Percentiles rank a stretch among this genome's conserved stretches.
Conservation (phyloP, 495 filamentous ascomycete genomes). For the Penicillium parvum region DNA sequence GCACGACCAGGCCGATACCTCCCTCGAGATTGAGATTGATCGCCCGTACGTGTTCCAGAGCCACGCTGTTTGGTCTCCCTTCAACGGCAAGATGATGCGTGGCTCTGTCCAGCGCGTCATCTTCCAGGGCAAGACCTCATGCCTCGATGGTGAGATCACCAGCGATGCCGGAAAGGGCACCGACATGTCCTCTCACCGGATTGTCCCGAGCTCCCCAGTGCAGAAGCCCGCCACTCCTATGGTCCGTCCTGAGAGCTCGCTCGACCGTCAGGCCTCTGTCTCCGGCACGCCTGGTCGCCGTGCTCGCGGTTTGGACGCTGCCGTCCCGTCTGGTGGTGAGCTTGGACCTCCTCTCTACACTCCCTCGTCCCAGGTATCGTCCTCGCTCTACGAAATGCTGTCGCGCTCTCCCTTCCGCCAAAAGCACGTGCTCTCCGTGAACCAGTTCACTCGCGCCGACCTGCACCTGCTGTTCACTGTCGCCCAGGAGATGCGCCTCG, state of each 20-base stretch:
- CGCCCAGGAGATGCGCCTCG: slow-evolving; percentile 92
- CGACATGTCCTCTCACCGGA: slow-evolving; percentile 72
- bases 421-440: slow-evolving; percentile 82
- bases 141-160: slow-evolving; percentile 65
- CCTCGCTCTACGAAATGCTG: slow-evolving; percentile 64
- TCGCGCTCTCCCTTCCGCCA: slow-evolving; percentile 78
- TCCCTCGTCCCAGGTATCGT: slow-evolving; percentile 45
- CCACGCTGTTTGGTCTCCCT: slow-evolving; percentile 64
- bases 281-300: slow-evolving; percentile 39
- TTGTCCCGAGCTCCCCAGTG: slow-evolving; percentile 51
- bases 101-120: slow-evolving; percentile 74
- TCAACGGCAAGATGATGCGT: slow-evolving; percentile 65
- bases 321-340: slow-evolving; percentile 40
- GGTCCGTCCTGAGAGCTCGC: slow-evolving; percentile 42
- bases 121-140: slow-evolving; percentile 72
- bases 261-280: slow-evolving; percentile 42
- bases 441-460: slow-evolving; percentile 79
- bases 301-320: slow-evolving; percentile 24
- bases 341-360: slow-evolving; percentile 49
- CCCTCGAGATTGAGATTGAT: slow-evolving; percentile 70
- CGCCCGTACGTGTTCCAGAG: slow-evolving; percentile 58
- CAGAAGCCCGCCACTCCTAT: slow-evolving; percentile 48
- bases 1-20: slow-evolving; percentile 72
- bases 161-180: slow-evolving; percentile 55
- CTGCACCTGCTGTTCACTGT: slow-evolving; percentile 92